phyloP scores from a whole-genome alignment of 768 basidiomycete species.

The Suillus subluteus region DNA sequence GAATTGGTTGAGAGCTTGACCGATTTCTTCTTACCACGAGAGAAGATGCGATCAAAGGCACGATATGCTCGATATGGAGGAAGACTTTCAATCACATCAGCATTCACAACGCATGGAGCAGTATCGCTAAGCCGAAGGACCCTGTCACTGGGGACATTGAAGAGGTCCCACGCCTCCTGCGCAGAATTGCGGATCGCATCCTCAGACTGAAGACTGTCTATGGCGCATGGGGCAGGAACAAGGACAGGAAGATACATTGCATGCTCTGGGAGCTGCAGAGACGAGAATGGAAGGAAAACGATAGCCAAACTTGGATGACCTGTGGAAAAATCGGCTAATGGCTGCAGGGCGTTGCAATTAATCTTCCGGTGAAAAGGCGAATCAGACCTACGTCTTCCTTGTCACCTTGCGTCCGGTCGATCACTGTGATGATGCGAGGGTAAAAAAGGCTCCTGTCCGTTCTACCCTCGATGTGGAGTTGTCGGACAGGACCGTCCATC shows the following conservation, averaged over 20 bases:
- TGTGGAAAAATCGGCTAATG: constrained; percentile 40
- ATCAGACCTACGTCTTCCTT: constrained; percentile 33
- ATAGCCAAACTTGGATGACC: constrained; percentile 66
- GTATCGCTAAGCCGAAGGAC: constrained; percentile 41
- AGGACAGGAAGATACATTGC: constrained; percentile 65
- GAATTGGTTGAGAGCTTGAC: constrained; percentile 47
- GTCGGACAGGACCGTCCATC: constrained; percentile 27
- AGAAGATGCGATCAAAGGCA: constrained; percentile 49
- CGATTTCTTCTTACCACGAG: constrained; percentile 33
- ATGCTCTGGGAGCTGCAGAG: constrained; percentile 41
- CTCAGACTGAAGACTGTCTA: constrained; percentile 30
- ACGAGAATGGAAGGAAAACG: constrained; percentile 61
- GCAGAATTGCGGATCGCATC: constrained; percentile 28
- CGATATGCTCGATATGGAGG: constrained; percentile 46
- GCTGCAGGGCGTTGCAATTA: constrained; percentile 40
- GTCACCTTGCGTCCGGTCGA: constrained; percentile 37
- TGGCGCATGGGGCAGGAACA: constrained; percentile 25
- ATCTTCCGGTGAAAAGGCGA: constrained; percentile 22
- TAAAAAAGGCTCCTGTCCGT: constrained; percentile 29
- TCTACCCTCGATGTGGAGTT: constrained; percentile 31
- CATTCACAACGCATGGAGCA: constrained; percentile 48
- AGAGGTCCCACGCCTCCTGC: constrained; percentile 46
- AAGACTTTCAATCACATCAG: constrained; percentile 46
- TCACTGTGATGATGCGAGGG: constrained; percentile 39
- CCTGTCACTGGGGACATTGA: constrained; percentile 45